A percentile compares a stretch with the other conserved stretches of the same genome.
Conservation (phyloP, 306 rosid species). For the Benincasa hispida region DNA sequence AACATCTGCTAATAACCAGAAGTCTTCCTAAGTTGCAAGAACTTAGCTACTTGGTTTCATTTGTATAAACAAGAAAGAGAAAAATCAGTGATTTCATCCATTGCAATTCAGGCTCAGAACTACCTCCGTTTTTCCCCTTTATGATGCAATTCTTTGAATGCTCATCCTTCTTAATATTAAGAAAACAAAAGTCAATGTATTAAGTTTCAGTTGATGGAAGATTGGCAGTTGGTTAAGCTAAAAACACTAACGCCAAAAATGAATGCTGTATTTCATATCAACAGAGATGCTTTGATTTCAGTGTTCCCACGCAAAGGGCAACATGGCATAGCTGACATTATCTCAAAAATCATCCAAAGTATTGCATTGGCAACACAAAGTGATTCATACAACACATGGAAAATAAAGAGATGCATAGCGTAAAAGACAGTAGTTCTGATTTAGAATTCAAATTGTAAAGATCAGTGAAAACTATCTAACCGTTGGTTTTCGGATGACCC, state of each 20-base stretch:
- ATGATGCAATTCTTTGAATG: background rate
- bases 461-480: conserved; percentile 2
- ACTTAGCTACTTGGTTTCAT: background rate
- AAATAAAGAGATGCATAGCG: background rate
- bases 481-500: background rate
- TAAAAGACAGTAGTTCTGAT: background rate
- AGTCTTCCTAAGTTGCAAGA: background rate
- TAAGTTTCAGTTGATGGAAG: background rate
- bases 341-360: background rate
- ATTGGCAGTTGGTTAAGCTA: background rate
- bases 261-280: background rate
- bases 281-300: background rate
- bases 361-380: background rate
- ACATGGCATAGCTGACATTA: background rate
- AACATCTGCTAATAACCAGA: background rate
- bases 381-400: background rate
- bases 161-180: background rate
- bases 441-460: background rate
- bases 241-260: background rate
- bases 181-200: background rate
- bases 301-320: background rate
- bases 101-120: background rate
- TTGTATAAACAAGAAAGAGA: background rate
- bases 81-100: background rate
- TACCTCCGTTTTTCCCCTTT: background rate